Evolutionary conservation across 352 stramenopile species (phyloP).

Genomic region (Phytophthora pseudosyringae): DNA sequence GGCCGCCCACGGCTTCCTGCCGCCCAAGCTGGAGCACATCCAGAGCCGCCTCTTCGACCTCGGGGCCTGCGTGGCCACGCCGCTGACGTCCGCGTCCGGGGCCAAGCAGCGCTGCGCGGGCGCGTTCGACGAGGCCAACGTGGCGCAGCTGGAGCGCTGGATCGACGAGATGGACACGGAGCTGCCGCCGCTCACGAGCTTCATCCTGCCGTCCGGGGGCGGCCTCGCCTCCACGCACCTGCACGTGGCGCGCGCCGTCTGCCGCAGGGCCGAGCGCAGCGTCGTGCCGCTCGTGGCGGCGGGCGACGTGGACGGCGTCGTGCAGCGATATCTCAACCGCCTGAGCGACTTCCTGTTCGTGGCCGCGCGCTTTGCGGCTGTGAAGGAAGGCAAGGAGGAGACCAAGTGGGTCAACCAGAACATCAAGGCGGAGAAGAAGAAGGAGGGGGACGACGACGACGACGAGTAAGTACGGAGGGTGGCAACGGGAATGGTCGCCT

Average conservation of each 20-base stretch:
- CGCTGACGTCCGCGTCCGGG: slow-evolving; percentile 63
- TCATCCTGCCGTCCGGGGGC: slow-evolving; percentile 85
- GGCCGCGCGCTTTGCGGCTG: slow-evolving; percentile 65
- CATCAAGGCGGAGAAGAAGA: slow-evolving; percentile 47
- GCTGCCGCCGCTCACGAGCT: slow-evolving; percentile 85
- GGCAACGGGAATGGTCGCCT: not conserved
- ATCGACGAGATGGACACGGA: slow-evolving; percentile 91
- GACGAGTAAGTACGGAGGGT: not conserved
- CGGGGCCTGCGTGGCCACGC: slow-evolving; percentile 90
- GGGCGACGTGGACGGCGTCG: slow-evolving; percentile 76
- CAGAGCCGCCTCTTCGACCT: slow-evolving; percentile 92
- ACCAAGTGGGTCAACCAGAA: slow-evolving; percentile 86
- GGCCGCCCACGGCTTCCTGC: slow-evolving; percentile 52
- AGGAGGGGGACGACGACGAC: slow-evolving; percentile 17
- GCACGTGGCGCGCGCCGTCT: slow-evolving; percentile 86
- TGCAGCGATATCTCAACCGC: slow-evolving; percentile 87
- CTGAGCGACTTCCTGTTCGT: slow-evolving; percentile 91
- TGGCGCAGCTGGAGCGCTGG: slow-evolving; percentile 73
- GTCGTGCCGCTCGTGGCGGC: slow-evolving; percentile 78
- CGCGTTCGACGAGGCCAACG: slow-evolving; percentile 68
- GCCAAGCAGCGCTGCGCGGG: slow-evolving; percentile 71
- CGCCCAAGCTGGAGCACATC: slow-evolving; percentile 79
- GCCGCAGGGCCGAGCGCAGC: slow-evolving; percentile 85
- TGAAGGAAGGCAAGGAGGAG: slow-evolving; percentile 73
- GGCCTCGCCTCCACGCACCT: slow-evolving; percentile 85